phyloP scores from a whole-genome alignment of 495 filamentous ascomycete genomes.

The Annulohypoxylon maeteangense region DNA sequence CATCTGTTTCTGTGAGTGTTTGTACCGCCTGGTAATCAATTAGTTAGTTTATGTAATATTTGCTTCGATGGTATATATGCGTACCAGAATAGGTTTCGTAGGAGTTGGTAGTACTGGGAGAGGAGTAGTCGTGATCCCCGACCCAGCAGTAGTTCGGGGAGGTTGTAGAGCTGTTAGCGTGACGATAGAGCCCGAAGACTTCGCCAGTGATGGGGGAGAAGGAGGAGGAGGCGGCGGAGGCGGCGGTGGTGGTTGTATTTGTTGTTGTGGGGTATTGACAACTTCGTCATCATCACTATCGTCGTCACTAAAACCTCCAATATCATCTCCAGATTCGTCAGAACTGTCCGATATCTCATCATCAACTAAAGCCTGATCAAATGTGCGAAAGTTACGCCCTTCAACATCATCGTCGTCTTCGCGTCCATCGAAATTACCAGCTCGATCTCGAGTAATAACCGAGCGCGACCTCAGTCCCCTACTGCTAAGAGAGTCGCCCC shows the following conservation, averaged over 20 bases:
- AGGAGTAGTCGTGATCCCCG: conserved; percentile 1
- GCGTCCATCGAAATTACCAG: conserved; percentile 10
- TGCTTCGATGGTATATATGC: background rate
- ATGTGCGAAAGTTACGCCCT: background rate
- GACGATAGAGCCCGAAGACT: conserved; percentile 23
- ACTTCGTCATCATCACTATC: conserved; percentile 18
- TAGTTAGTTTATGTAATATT: conserved; percentile 12
- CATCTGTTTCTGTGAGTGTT: background rate
- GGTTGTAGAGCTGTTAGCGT: conserved; percentile 30
- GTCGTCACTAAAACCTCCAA: conserved; percentile 16
- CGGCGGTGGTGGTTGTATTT: conserved; percentile 11
- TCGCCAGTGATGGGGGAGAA: conserved; percentile 3
- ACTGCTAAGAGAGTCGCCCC: background rate
- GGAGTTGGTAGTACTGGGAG: background rate
- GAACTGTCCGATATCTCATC: conserved; percentile 9
- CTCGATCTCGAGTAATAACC: conserved; percentile 10
- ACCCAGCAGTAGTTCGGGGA: conserved; percentile 14
- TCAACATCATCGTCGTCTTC: background rate
- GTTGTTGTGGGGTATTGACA: conserved; percentile 18
- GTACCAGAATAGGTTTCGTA: conserved; percentile 8
- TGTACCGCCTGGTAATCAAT: background rate
- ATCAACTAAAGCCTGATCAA: conserved; percentile 10
- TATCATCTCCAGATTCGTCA: conserved; percentile 18
- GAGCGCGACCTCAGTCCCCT: conserved; percentile 4
- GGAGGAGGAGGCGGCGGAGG: background rate